Percentiles rank a stretch among this genome's conserved stretches.
Evolutionary conservation across 371 early-diverging fungal genomes (phyloP).

Genomic region (Circinella minor): DNA sequence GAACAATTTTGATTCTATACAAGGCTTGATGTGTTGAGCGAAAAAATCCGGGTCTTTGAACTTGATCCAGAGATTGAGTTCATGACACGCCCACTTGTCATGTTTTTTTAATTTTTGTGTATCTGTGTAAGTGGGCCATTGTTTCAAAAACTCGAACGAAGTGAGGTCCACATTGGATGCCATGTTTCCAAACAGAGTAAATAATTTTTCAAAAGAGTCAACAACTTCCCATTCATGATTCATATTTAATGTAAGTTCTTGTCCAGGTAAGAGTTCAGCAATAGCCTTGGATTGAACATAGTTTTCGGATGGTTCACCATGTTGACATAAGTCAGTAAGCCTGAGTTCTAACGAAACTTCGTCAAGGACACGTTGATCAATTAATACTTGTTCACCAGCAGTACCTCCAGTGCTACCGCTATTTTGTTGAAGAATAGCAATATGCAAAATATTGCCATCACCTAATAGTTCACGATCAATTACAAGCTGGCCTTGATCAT

Average conservation of each 20-base stretch:
- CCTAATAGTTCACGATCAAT: conserved; percentile 33
- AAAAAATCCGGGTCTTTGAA: conserved; percentile 54
- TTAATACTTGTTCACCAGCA: conserved; percentile 28
- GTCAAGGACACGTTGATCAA: conserved; percentile 18
- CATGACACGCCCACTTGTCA: conserved; percentile 50
- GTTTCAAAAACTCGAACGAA: conserved; percentile 29
- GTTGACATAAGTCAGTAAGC: conserved; percentile 27
- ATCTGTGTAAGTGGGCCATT: conserved; percentile 26
- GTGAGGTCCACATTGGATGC: not conserved
- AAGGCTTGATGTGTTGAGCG: conserved; percentile 41
- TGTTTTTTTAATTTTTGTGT: conserved; percentile 32
- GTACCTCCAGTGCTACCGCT: too few relatives aligned
- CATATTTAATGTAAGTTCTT: conserved; percentile 14
- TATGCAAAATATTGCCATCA: conserved; percentile 36
- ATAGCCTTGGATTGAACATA: conserved; percentile 35
- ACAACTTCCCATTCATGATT: conserved; percentile 50
- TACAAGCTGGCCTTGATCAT: conserved; percentile 21
- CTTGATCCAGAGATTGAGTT: conserved; percentile 62
- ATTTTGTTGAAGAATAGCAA: conserved; percentile 26
- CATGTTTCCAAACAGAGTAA: conserved; percentile 26
- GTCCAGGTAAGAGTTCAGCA: conserved; percentile 7
- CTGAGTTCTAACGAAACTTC: conserved; percentile 20
- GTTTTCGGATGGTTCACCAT: conserved; percentile 13
- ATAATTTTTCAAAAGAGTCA: conserved; percentile 40
- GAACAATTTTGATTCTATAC: conserved; percentile 54